Evolutionary conservation across 139 green algal species (phyloP), one percentile per base, ranked within the genome.

Genomic region (Picochlorum costavermella): DNA sequence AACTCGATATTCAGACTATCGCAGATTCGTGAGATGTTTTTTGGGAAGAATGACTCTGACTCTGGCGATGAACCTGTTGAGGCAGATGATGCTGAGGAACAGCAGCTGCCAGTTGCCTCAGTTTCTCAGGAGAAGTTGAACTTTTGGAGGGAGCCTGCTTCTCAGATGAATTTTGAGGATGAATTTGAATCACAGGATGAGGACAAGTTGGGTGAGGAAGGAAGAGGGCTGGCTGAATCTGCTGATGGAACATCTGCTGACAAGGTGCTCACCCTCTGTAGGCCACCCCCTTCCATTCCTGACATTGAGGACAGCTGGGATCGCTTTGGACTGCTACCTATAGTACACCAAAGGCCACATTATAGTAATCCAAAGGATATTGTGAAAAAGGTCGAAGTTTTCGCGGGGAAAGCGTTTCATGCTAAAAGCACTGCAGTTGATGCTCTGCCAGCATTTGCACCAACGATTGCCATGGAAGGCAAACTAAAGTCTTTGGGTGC

Each of bases 311-410:
- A 29, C 9, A 73, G 30, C 31, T 56, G 46, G 31, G 36, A 48
- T 11, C 43, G 65, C 60, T 64, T 71, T 17, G 75, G 63, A 10
- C 45, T 83, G 30, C 59, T 49, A 55, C 65, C 66, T 2, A 60
- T 84, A 12, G 61, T 86, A 31, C 70, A 86, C 55, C 62, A 63
- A 50, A 59, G 68, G n/a, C 70, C 83, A 2, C 83, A 83, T 65
- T 93, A 84, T 40, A 73, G 79, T 43, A 69, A 81, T 20, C 55
- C 79, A 4, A 28, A 3, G 2, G 76, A 92, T 50, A 76, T 74
- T 43, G 77, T 81, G 11, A 57, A 65, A 4, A 57, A 67, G 8
- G 67, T 78, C 5, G 28, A 60, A 10, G 17, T 84, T 6, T 84
- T 87, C 62, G 84, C 84, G 0, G 76, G 79, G 4, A 36, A 69